Base-by-base conservation (phyloP, 805 yeast species). In the Wilhelminamyces savonicus region DNA sequence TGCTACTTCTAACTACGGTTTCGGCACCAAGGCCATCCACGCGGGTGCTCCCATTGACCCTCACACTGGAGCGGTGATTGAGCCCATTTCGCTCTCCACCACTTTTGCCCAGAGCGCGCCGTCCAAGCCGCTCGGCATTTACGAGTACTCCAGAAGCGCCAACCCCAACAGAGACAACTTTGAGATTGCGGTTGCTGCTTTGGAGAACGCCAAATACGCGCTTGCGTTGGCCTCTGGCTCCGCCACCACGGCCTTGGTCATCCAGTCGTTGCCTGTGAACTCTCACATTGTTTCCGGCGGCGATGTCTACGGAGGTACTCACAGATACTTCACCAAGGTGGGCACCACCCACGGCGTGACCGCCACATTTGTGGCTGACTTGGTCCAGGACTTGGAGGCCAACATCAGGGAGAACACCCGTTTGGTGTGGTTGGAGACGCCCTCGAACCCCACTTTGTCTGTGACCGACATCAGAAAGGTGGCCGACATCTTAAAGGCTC, bases 231-330 rank as follows among this genome's bases (percentile, higher is more conserved):
- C 82, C 21, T 82, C 94, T n/a, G 95, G 95, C 30, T 78, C 87
- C 29, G 94, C 94, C 28, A 70, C 85, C 37, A 83, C 94, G 25
- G 84, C 92, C 16, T 70, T 78, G 43, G 66, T 84, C 25, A 62
- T 83, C 48, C 94, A 84, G 58, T 70, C 82, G 19, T 63, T 85
- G 46, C 78, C 82, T 25, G 71, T 74, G 39, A 81, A 79, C 27
- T 67, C 83, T 24, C 92, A 85, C 50, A 81, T 82, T 24, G 66
- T 84, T 28, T 77, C 86, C 27, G 77, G 83, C 48, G 87, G 83
- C 45, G 95, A 84, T 48, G 94, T 84, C 27, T 84, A 84, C 58
- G 95, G 95, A 39, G 95, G 95, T 46, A 84, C 94, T 34, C 92
- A 84, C 66, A 71, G 95, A 59, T 84, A 85, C 60, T 84, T 84